Percentiles rank a stretch among this genome's conserved stretches.
Evolutionary conservation across 257 asterid genomes (phyloP).

Genomic region (Paulownia fortunei): DNA sequence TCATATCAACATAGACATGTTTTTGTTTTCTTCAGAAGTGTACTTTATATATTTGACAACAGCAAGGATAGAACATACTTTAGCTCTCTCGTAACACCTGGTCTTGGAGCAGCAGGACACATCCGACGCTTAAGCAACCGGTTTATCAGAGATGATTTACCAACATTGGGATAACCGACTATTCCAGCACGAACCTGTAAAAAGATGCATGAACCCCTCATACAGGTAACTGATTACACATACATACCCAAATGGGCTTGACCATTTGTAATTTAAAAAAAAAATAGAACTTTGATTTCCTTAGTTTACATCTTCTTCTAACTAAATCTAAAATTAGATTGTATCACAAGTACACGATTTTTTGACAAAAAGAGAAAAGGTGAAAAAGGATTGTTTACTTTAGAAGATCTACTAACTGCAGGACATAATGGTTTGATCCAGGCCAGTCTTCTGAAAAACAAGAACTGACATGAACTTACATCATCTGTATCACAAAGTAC

Average conservation of each 20-base stretch:
- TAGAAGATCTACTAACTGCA: conserved; percentile 2
- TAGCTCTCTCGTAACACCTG: conserved; percentile 93
- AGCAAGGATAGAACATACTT: conserved; percentile 57
- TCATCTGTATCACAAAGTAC: conserved; percentile 12
- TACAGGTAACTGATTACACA: conserved; percentile 1
- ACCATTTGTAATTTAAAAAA: background rate
- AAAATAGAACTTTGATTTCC: background rate
- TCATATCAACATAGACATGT: background rate
- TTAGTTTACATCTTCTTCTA: background rate
- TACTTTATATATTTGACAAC: conserved; percentile 5
- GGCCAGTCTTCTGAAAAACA: background rate
- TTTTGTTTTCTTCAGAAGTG: background rate
- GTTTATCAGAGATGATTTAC: conserved; percentile 93
- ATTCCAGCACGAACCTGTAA: conserved; percentile 95
- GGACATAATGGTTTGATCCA: conserved; percentile 9
- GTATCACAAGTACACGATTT: background rate
- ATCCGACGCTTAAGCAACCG: conserved; percentile 94
- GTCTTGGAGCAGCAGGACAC: conserved; percentile 99
- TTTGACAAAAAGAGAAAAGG: background rate
- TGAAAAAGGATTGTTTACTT: background rate
- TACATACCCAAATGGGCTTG: background rate
- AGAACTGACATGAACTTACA: conserved; percentile 17
- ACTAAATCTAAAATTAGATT: conserved; percentile 1
- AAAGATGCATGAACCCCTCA: conserved; percentile 30
- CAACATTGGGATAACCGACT: conserved; percentile 96